A percentile compares a stretch with the other conserved stretches of the same genome.
Conservation (phyloP, 2,329 filamentous ascomycete genomes). For the Hymenoscyphus fructigenus region DNA sequence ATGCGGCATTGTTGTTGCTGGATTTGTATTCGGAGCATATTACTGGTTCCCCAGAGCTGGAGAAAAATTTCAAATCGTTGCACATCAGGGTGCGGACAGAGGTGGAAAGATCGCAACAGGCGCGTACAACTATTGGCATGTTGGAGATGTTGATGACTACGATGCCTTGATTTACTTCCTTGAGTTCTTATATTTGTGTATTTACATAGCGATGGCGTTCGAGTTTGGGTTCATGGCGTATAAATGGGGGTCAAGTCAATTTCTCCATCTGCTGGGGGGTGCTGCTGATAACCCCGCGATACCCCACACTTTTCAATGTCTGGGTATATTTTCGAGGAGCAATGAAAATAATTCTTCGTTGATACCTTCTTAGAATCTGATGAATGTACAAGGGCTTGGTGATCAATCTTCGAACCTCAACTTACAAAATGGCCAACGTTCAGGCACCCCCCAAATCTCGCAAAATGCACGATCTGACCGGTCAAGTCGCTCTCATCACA, state of each 20-base stretch:
- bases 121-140: conserved; percentile 83
- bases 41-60: conserved; percentile 70
- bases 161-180: conserved; percentile 29
- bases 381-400: not conserved
- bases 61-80: conserved; percentile 66
- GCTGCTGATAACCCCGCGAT: conserved; percentile 12
- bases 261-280: not conserved
- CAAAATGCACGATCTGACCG: conserved; percentile 42
- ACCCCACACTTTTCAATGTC: conserved; percentile 10
- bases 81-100: conserved; percentile 71
- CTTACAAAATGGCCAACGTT: conserved; percentile 20
- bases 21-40: conserved; percentile 85
- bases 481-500: conserved; percentile 47
- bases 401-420: not conserved
- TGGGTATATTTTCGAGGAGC: not conserved
- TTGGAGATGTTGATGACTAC: conserved; percentile 70
- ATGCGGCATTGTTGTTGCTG: conserved; percentile 77
- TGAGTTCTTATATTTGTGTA: conserved; percentile 31
- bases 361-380: not conserved
- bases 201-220: conserved; percentile 44
- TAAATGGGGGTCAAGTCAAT: not conserved
- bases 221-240: conserved; percentile 7
- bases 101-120: conserved; percentile 80
- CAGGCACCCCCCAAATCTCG: conserved; percentile 22
- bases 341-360: not conserved